Evolutionary conservation across 2,329 filamentous ascomycete species (phyloP), one percentile per base, ranked within the genome.

Genomic region (Nemania sp.): DNA sequence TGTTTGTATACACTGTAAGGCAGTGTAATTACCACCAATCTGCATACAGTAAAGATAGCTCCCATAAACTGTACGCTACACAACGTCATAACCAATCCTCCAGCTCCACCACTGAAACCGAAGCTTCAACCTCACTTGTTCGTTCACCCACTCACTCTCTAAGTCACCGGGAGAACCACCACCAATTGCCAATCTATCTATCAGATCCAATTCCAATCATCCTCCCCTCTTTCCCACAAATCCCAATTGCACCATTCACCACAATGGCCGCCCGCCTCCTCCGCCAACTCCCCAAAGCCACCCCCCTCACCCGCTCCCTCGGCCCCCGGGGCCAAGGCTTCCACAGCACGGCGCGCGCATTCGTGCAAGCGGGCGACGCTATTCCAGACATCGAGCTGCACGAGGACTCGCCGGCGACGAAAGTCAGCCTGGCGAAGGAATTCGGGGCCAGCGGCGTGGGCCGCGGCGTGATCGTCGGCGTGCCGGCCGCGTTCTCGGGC

Each of bases 351-450:
- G 73, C 81, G 41, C 79, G 79, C 42, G 77, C 77, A 37, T 76
- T 83, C 61, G 88, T 97, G 70, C 82, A 88, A 66, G 85, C 85
- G 56, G 92, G 92, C 67, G 91, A 97, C 72, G 75, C 80, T 62
- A 79, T 97, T 50, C 94, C 93, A 39, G 76, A 85, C 72, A 84
- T 91, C 61, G 85, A 89, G 44, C 81, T 96, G 64, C 86, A 86
- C 61, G 89, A 97, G 76, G 81, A 83, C 74, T 91, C 88, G n/a
- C 93, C 93, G 1, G 91, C 89, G 57, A 95, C 91, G 81, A 94
- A 92, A 75, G 85, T 97, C 72, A 93, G 90, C 74, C 80, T 97
- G 55, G 84, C 89, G 64, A 81, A 88, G 60, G 90, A 95, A 76
- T 80, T 95, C 60, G 70, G 72, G n/a, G n/a, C n/a, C 57, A 79